Conservation (phyloP, 306 rosid genomes). For the Lupinus albus region DNA sequence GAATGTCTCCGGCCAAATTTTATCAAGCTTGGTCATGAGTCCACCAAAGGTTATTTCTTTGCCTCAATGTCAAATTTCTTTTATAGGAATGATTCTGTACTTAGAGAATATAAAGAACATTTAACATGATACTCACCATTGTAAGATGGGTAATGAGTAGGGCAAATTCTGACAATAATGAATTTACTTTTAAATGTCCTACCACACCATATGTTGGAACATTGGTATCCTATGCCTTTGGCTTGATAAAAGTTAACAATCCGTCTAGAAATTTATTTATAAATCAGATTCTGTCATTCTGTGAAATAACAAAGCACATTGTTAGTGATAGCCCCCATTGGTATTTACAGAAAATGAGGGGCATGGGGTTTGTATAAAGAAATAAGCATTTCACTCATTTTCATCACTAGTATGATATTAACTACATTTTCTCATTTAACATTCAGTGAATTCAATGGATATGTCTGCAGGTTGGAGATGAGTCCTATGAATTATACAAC, state of each 20-base stretch:
- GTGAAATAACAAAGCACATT: not conserved
- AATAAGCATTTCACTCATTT: not conserved
- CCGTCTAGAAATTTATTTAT: not conserved
- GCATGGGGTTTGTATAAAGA: not conserved
- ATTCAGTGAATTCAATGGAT: constrained; percentile 30
- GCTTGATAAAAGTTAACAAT: not conserved
- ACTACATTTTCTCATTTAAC: constrained; percentile 14
- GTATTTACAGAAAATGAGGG: not conserved
- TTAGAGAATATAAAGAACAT: constrained; percentile 13
- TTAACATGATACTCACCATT: not conserved
- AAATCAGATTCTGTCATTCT: not conserved
- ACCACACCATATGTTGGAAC: not conserved
- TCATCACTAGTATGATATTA: constrained; percentile 7
- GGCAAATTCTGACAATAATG: not conserved
- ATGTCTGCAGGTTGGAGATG: constrained; percentile 80
- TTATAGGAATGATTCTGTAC: not conserved
- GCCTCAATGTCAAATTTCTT: constrained; percentile 13
- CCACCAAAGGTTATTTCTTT: constrained; percentile 77
- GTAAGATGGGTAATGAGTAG: constrained; percentile 4
- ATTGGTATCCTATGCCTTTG: not conserved
- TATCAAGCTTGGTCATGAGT: constrained; percentile 88
- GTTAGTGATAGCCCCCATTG: not conserved
- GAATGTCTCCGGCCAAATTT: constrained; percentile 86
- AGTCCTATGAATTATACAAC: constrained; percentile 68
- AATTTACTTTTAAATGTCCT: not conserved